Base-by-base conservation (phyloP, 345 rosid genomes). In the Alliaria petiolata region DNA sequence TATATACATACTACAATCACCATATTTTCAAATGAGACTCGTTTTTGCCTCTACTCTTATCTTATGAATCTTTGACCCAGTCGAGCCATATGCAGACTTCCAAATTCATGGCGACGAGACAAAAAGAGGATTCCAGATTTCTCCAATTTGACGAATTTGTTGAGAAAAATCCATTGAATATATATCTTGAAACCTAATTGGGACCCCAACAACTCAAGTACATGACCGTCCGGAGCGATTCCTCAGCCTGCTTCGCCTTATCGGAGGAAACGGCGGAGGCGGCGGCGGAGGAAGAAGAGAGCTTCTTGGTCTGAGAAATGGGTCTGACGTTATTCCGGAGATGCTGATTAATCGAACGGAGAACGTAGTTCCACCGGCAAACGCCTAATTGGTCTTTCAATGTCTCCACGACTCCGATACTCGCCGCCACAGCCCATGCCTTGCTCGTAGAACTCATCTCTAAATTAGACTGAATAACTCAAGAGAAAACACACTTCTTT, bases 191-290 rank as follows among this genome's bases (percentile, higher is more conserved):
- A 10, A 20, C 10, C 6, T 19, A 83, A 17, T 67, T 71, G 42
- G 90, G 85, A 77, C 87, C 87, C 90, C 87, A 86, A 59, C 86
- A 86, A 71, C 86, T 81, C 76, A 86, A 79, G 67, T 81, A 86
- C 87, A 82, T 84, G 62, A 86, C 79, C 55, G 58, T 82, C 63
- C 83, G 69, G 55, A 86, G 38, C 0, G 90, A 81, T 54, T 82
- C 87, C 54, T 83, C 85, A 1, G 79, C 62, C n/a, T 40, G 82
- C 15, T 80, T 74, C 36, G 63, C 12, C n/a, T 54, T 55, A 25
- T 33, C 73, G 4, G 79, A 70, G 1, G 50, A 62, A 0, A 55
- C 58, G 28, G 51, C 60, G 0, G 76, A 72, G 0, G 71, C 57
- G 2, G 80, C 66, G 0, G 76, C 56, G 2, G 85, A 42, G 1